These are phyloP conservation scores for Aspergillus unguis DNA, from an alignment of 2,329 filamentous ascomycete species.

Conservation along the genomic window DNA sequence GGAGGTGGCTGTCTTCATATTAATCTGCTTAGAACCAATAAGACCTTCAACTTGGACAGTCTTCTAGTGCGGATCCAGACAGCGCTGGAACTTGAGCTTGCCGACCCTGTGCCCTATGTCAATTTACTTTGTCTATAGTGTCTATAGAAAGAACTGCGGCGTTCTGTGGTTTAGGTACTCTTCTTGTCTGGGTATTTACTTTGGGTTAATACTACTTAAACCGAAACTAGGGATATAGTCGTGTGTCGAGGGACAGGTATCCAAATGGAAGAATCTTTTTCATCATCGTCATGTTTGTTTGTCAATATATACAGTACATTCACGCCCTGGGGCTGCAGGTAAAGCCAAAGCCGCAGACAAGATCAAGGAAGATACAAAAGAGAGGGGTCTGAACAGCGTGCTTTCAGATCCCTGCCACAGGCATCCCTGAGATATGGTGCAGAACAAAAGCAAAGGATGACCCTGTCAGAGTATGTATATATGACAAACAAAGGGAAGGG, in stretches of 20 bases:
- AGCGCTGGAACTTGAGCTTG: no score
- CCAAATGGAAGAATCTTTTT: not conserved
- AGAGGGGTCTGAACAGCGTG: no score
- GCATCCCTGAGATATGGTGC: no score
- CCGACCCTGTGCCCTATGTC: no score
- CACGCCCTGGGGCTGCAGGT: slow-evolving; percentile 5
- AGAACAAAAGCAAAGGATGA: slow-evolving; percentile 4
- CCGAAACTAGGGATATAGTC: not conserved
- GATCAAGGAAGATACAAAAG: not conserved
- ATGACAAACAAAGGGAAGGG: slow-evolving; percentile 11
- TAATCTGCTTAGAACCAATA: no score
- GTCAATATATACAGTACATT: slow-evolving; percentile 8
- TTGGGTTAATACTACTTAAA: not conserved
- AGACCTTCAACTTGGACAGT: no score
- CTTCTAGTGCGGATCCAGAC: no score
- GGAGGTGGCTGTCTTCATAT: no score
- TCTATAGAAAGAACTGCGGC: no score
- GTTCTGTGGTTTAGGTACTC: no score
- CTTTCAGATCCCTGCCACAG: no score
- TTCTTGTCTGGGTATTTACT: not conserved
- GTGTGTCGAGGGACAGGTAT: not conserved
- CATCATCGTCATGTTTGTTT: not conserved
- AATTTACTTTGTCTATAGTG: no score
- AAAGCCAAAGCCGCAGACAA: slow-evolving; percentile 2
- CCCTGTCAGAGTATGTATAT: slow-evolving; percentile 10